phyloP scores from a whole-genome alignment of 306 rosid species.

The Purshia tridentata region DNA sequence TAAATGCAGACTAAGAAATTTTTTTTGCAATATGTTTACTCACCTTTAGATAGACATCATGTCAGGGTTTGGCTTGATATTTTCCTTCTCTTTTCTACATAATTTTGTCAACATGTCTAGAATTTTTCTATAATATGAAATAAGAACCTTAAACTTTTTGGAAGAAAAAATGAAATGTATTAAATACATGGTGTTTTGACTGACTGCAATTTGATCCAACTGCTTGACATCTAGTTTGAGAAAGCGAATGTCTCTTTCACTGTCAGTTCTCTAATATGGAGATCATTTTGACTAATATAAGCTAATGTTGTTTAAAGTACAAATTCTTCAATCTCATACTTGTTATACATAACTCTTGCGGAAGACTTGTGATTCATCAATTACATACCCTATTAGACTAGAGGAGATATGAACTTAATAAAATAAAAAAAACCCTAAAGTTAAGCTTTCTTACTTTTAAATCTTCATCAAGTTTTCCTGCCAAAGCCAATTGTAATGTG shows the following conservation, averaged over 20 bases:
- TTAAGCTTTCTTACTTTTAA: conserved; percentile 25
- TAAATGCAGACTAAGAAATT: too few species aligned
- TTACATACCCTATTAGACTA: conserved; percentile 3
- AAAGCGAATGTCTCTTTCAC: conserved; percentile 90
- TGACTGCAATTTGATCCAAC: conserved; percentile 53
- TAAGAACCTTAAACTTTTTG: neutral
- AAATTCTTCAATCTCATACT: conserved; percentile 66
- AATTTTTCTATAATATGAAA: conserved; percentile 15
- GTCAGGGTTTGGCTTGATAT: conserved; percentile 86
- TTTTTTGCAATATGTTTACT: neutral
- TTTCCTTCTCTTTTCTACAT: conserved; percentile 81
- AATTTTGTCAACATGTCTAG: conserved; percentile 73
- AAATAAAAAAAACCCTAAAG: neutral
- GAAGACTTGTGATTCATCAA: conserved; percentile 46
- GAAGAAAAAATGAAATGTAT: neutral
- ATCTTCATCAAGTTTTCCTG: conserved; percentile 62
- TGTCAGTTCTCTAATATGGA: conserved; percentile 88
- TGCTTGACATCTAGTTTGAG: conserved; percentile 91
- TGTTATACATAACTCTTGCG: conserved; percentile 65
- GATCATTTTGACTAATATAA: conserved; percentile 76
- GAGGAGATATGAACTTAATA: neutral
- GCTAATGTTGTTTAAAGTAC: conserved; percentile 83
- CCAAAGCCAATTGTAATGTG: conserved; percentile 65
- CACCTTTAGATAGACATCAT: conserved; percentile 83
- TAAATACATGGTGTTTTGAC: conserved; percentile 12